A percentile compares a stretch with the other conserved stretches of the same genome.
Conservation (phyloP, 2,329 filamentous ascomycete species). For the Diplodia intermedia region DNA sequence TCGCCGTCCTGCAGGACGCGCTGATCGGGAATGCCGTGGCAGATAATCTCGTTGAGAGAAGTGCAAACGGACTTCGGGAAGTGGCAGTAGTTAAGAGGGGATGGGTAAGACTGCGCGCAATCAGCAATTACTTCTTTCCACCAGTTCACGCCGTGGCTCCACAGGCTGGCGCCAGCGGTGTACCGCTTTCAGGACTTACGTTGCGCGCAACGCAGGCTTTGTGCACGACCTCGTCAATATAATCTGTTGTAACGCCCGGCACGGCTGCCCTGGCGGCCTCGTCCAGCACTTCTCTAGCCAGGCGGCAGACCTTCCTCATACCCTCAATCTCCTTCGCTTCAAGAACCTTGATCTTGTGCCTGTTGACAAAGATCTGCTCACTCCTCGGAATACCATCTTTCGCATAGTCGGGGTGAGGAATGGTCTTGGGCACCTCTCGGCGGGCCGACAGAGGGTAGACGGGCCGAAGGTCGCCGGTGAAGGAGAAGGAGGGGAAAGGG, state of each 20-base stretch:
- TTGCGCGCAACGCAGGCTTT: constrained; percentile 92
- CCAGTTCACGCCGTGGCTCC: not conserved
- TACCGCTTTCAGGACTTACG: constrained; percentile 60
- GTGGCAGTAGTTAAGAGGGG: constrained; percentile 90
- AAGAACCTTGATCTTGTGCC: constrained; percentile 83
- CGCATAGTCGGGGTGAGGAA: constrained; percentile 86
- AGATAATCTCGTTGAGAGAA: constrained; percentile 95
- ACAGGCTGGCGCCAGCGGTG: not conserved
- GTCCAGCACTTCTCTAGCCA: constrained; percentile 91
- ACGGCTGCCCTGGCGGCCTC: constrained; percentile 82
- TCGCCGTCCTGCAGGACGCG: constrained; percentile 87
- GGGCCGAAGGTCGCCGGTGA: constrained; percentile 80
- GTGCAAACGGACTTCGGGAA: constrained; percentile 99
- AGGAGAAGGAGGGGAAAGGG: constrained; percentile 87
- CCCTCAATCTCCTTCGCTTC: constrained; percentile 80
- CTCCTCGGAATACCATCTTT: constrained; percentile 77
- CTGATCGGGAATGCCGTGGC: constrained; percentile 96
- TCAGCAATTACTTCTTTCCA: constrained; percentile 35
- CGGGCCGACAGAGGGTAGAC: constrained; percentile 66
- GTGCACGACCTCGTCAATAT: constrained; percentile 94
- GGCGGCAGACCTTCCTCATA: constrained; percentile 89
- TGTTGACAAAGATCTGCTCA: constrained; percentile 68
- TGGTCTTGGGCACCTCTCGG: constrained; percentile 72
- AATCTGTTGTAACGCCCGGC: constrained; percentile 94
- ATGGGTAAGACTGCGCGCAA: constrained; percentile 81